Evolutionary conservation across 1,139 yeast genomes (phyloP).

Genomic region (Schwanniomyces etchellsii): DNA sequence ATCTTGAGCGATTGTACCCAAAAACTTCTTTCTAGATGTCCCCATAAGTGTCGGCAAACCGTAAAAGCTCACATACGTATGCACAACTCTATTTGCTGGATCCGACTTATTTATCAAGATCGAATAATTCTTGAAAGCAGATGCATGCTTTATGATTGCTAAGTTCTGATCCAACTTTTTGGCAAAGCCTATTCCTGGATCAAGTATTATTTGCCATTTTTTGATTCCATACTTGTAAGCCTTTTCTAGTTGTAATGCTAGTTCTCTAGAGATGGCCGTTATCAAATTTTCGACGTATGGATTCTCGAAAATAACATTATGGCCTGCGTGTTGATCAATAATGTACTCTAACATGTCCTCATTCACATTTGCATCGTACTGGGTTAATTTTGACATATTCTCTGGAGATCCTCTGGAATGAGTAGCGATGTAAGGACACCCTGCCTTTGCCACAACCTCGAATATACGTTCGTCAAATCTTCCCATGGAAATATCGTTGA

Average conservation of each 20-base stretch:
- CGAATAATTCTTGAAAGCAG: conserved; percentile 50
- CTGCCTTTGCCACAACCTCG: conserved; percentile 56
- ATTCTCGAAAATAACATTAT: conserved; percentile 12
- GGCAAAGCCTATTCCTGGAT: conserved; percentile 96
- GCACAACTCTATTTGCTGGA: conserved; percentile 12
- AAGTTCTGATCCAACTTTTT: conserved; percentile 67
- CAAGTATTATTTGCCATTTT: conserved; percentile 88
- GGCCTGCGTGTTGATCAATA: conserved; percentile 26
- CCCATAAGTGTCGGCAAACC: conserved; percentile 73
- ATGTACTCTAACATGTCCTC: conserved; percentile 35
- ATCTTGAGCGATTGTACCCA: conserved; percentile 62
- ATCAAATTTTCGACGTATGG: conserved; percentile 30
- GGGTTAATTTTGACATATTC: conserved; percentile 61
- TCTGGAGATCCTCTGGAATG: conserved; percentile 83
- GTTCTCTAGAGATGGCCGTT: conserved; percentile 58
- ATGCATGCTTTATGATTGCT: conserved; percentile 53
- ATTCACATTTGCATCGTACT: conserved; percentile 43
- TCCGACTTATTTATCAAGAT: conserved; percentile 17
- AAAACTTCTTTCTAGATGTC: conserved; percentile 81
- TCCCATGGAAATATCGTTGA: conserved; percentile 91
- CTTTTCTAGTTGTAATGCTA: conserved; percentile 46
- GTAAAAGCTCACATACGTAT: conserved; percentile 35
- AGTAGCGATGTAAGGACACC: conserved; percentile 75
- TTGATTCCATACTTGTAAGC: conserved; percentile 63
- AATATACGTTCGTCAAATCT: conserved; percentile 60